These are phyloP conservation scores for Eimeria necatrix DNA, from an alignment of 169 alveolate genomes.

Conservation along the genomic window DNA sequence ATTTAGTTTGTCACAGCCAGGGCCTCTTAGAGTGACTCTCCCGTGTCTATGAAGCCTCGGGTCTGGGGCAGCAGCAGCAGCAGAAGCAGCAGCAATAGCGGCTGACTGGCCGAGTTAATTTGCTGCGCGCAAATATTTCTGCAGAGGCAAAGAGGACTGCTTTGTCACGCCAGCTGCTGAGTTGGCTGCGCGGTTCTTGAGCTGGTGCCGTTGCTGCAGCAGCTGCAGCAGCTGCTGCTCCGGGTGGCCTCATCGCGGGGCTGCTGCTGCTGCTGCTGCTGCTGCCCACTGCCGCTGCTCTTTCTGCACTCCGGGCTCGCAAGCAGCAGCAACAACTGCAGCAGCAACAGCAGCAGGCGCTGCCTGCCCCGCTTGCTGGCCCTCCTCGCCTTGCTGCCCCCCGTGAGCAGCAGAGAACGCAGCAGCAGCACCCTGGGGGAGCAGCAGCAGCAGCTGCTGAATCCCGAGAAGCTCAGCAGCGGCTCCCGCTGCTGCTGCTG, in stretches of 20 bases:
- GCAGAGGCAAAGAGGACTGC: conserved; percentile 33
- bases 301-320: background rate
- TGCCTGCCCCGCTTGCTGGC: background rate
- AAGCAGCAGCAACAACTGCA: conserved; percentile 50
- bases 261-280: conserved; percentile 31
- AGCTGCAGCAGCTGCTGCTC: conserved; percentile 46
- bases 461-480: conserved; percentile 54
- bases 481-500: conserved; percentile 41
- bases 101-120: background rate
- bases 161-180: conserved; percentile 39
- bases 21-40: conserved; percentile 61
- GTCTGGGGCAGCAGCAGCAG: conserved; percentile 78
- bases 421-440: background rate
- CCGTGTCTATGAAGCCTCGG: conserved; percentile 55
- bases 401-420: background rate
- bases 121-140: background rate
- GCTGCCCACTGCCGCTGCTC: background rate
- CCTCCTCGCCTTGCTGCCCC: background rate
- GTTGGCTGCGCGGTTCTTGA: conserved; percentile 37
- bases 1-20: conserved; percentile 44
- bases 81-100: conserved; percentile 75
- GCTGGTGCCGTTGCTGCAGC: conserved; percentile 34
- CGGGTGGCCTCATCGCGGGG: conserved; percentile 35
- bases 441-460: conserved; percentile 72
- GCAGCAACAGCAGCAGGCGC: conserved; percentile 27